Conservation (phyloP, 345 rosid genomes). For the Dovyalis caffra region DNA sequence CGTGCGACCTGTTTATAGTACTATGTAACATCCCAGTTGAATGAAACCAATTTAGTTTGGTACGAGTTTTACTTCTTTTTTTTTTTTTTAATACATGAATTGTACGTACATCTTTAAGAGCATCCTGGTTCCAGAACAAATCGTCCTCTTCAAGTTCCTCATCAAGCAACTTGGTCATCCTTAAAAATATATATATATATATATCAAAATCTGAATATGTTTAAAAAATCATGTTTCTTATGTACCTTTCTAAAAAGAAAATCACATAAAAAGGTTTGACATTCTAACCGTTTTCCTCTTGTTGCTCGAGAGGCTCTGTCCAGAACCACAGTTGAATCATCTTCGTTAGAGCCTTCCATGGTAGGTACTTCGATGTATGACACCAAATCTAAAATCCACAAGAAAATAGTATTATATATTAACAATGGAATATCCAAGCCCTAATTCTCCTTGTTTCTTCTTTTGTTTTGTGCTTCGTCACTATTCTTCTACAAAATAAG, state of each 20-base stretch:
- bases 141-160: slow-evolving; percentile 89
- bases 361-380: background rate
- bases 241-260: background rate
- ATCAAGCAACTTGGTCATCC: slow-evolving; percentile 86
- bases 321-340: slow-evolving; percentile 50
- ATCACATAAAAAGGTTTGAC: background rate
- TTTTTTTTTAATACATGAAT: background rate
- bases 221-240: background rate
- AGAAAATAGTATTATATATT: too few relatives aligned
- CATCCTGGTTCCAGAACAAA: slow-evolving; percentile 90
- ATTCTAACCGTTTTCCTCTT: slow-evolving; percentile 69
- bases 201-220: background rate
- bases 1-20: too few relatives aligned
- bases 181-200: slow-evolving; percentile 27
- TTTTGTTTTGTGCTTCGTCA: too few relatives aligned
- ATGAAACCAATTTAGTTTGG: too few relatives aligned
- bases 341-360: slow-evolving; percentile 54
- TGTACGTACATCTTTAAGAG: slow-evolving; percentile 69
- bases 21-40: too few relatives aligned
- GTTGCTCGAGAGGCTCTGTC: slow-evolving; percentile 70
- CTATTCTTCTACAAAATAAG: too few relatives aligned
- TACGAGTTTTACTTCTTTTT: too few relatives aligned
- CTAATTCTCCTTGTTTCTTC: too few relatives aligned
- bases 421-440: too few relatives aligned
- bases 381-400: too few relatives aligned